Evolutionary conservation across 2,329 filamentous ascomycete species (phyloP).

Genomic region (Graphilbum fragrans): DNA sequence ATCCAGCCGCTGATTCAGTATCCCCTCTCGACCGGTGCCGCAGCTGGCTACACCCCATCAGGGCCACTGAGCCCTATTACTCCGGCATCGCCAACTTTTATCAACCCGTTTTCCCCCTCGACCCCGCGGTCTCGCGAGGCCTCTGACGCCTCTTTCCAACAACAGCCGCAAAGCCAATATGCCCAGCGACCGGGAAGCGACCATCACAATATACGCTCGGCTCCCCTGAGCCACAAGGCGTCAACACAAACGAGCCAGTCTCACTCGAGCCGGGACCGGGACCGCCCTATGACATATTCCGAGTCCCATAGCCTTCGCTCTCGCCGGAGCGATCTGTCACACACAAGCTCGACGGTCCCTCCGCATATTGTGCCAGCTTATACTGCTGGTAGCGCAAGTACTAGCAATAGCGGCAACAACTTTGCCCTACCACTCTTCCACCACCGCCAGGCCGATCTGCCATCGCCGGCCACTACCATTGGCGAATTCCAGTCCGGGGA

Average conservation of each 20-base stretch:
- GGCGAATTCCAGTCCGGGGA: slow-evolving; percentile 40
- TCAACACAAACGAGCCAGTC: slow-evolving; percentile 28
- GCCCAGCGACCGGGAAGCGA: slow-evolving; percentile 32
- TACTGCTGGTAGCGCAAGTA: slow-evolving; percentile 1
- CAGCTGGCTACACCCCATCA: neutral
- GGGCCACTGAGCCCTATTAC: slow-evolving; percentile 35
- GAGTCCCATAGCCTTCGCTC: slow-evolving; percentile 50
- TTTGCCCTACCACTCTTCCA: slow-evolving; percentile 7
- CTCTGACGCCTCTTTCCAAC: neutral
- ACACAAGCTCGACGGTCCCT: slow-evolving; percentile 11
- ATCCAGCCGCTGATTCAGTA: slow-evolving; percentile 31
- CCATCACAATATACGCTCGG: slow-evolving; percentile 22
- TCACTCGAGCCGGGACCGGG: slow-evolving; percentile 36
- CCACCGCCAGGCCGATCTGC: slow-evolving; percentile 37
- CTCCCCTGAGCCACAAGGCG: slow-evolving; percentile 31
- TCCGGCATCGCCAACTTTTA: slow-evolving; percentile 40
- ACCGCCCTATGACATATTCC: slow-evolving; percentile 40
- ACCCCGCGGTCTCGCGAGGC: slow-evolving; percentile 1
- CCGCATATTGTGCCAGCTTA: slow-evolving; percentile 1
- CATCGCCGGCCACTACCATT: slow-evolving; percentile 40
- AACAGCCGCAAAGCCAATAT: slow-evolving; percentile 14
- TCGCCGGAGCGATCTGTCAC: slow-evolving; percentile 48
- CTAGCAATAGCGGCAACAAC: slow-evolving; percentile 3
- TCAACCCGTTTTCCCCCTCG: slow-evolving; percentile 36
- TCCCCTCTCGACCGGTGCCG: too few relatives aligned